phyloP scores from a whole-genome alignment of 306 rosid species.

The Cucumis melo region DNA sequence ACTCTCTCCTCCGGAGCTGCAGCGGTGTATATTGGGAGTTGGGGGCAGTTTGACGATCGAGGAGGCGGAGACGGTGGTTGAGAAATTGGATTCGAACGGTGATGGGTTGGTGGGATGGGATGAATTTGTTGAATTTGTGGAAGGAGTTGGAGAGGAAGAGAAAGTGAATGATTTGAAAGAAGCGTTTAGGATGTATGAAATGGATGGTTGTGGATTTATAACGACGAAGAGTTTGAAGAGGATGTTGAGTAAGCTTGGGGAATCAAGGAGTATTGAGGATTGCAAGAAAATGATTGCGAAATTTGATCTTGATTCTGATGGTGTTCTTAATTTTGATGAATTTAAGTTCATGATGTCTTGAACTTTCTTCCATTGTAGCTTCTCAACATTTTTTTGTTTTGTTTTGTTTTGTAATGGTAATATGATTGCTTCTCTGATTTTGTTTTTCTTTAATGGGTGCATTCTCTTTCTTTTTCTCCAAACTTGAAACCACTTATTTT shows the following conservation, averaged over 20 bases:
- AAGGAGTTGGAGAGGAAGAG: slow-evolving; percentile 61
- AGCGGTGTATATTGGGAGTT: slow-evolving; percentile 29
- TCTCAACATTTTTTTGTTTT: background rate
- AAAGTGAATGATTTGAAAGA: slow-evolving; percentile 41
- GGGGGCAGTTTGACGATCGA: slow-evolving; percentile 33
- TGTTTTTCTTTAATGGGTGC: too few relatives aligned
- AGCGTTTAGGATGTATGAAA: slow-evolving; percentile 70
- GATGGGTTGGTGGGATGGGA: slow-evolving; percentile 52
- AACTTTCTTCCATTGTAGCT: background rate
- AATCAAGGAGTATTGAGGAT: slow-evolving; percentile 40
- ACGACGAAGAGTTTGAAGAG: slow-evolving; percentile 61
- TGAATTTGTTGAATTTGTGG: slow-evolving; percentile 60
- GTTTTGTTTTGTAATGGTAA: too few relatives aligned
- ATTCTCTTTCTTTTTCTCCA: too few relatives aligned
- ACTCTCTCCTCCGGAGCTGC: slow-evolving; percentile 55
- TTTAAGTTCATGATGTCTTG: slow-evolving; percentile 67
- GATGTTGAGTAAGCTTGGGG: slow-evolving; percentile 60
- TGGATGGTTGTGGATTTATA: slow-evolving; percentile 59
- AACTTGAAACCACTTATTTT: too few relatives aligned
- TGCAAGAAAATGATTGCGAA: slow-evolving; percentile 47
- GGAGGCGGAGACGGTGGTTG: slow-evolving; percentile 26
- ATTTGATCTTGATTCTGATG: slow-evolving; percentile 78
- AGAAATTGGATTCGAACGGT: slow-evolving; percentile 30
- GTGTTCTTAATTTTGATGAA: slow-evolving; percentile 66
- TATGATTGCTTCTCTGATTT: too few relatives aligned